Evolutionary conservation across 2,329 filamentous ascomycete genomes (phyloP).

Genomic region (Chalara sp.): DNA sequence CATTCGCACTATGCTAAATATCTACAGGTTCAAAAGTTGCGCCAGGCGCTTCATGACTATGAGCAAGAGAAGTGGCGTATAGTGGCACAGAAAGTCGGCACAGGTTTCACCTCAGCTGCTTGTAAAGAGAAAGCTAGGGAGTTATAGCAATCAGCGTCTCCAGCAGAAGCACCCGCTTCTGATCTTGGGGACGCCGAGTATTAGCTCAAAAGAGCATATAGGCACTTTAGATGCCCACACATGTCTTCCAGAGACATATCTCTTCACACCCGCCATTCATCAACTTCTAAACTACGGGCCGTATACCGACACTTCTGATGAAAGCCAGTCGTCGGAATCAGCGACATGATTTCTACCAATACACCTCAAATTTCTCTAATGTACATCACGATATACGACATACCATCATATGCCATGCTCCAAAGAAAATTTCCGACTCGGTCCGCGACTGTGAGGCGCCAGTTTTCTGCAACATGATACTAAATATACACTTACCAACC

Average conservation of each 20-base stretch:
- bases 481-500: too few relatives aligned
- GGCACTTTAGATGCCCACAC: constrained; percentile 9
- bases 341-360: neutral
- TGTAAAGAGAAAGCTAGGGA: constrained; percentile 58
- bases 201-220: constrained; percentile 17
- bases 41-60: constrained; percentile 72
- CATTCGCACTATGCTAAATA: constrained; percentile 11
- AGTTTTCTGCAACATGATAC: too few relatives aligned
- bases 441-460: too few relatives aligned
- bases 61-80: constrained; percentile 92
- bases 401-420: neutral
- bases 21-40: constrained; percentile 66
- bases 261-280: constrained; percentile 12
- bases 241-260: constrained; percentile 15
- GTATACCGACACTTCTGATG: neutral
- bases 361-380: neutral
- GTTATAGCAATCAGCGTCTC: constrained; percentile 30
- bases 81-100: constrained; percentile 83
- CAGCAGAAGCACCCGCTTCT: constrained; percentile 27
- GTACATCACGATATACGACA: neutral
- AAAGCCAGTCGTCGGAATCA: neutral
- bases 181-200: constrained; percentile 28
- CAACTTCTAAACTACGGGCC: neutral
- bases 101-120: constrained; percentile 78
- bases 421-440: too few relatives aligned